These are phyloP conservation scores for Paraurostyla sp. DNA, from an alignment of 73 alveolate genomes.

Conservation along the genomic window DNA sequence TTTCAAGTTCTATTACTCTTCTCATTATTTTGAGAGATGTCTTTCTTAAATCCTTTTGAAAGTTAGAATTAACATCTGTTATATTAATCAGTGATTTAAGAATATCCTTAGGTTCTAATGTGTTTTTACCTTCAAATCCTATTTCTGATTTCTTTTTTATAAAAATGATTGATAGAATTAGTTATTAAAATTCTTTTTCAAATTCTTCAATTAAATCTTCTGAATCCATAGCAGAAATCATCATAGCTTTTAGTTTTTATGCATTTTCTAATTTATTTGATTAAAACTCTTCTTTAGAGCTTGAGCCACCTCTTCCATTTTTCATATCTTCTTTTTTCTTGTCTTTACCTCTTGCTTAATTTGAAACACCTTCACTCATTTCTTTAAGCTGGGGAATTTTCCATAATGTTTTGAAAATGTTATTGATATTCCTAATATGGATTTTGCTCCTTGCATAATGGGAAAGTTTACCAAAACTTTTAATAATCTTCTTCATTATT, in stretches of 20 bases:
- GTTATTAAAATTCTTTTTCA: constrained; percentile 61
- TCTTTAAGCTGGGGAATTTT: constrained; percentile 54
- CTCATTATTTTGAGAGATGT: constrained; percentile 45
- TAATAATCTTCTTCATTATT: not conserved
- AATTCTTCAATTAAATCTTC: constrained; percentile 17
- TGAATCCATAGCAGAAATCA: constrained; percentile 10
- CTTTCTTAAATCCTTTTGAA: constrained; percentile 45
- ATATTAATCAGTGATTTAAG: constrained; percentile 27
- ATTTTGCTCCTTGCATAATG: constrained; percentile 10
- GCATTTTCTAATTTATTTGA: constrained; percentile 45
- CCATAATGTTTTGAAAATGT: constrained; percentile 41
- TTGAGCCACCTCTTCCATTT: no score
- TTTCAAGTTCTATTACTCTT: constrained; percentile 61
- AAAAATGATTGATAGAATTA: constrained; percentile 32
- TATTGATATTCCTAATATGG: constrained; percentile 13
- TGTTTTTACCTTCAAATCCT: constrained; percentile 71
- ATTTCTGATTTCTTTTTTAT: constrained; percentile 49
- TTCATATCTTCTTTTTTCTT: not conserved
- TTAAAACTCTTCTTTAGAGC: no score
- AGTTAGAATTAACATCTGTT: constrained; percentile 24
- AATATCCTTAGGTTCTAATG: constrained; percentile 64
- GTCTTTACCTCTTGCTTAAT: not conserved
- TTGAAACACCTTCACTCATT: not conserved
- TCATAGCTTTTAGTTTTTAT: constrained; percentile 2
- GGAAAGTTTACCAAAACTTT: not conserved